phyloP scores from a whole-genome alignment of 768 basidiomycete genomes.

The Hygrocybe coccinea region DNA sequence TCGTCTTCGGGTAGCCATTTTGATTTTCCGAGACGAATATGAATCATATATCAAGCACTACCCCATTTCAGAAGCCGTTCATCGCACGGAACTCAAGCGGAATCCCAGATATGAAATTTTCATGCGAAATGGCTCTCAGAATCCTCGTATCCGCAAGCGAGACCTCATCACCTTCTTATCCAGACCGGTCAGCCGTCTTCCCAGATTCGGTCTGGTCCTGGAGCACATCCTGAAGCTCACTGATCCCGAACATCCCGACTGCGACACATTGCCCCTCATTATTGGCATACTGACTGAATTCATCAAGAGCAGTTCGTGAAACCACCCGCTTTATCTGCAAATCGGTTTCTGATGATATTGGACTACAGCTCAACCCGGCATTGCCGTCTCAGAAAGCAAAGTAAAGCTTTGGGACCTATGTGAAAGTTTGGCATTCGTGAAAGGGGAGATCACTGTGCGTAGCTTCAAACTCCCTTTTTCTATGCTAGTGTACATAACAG shows the following conservation, averaged over 20 bases:
- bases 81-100: conserved; percentile 67
- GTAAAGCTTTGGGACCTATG: conserved; percentile 82
- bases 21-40: conserved; percentile 56
- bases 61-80: conserved; percentile 76
- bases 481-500: neutral
- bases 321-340: neutral
- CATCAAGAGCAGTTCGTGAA: conserved; percentile 55
- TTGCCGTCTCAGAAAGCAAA: conserved; percentile 84
- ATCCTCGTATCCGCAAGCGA: conserved; percentile 66
- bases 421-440: conserved; percentile 69
- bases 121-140: conserved; percentile 53
- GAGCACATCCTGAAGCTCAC: conserved; percentile 66
- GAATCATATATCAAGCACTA: conserved; percentile 86
- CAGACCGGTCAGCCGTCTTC: conserved; percentile 84
- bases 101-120: conserved; percentile 68
- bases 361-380: conserved; percentile 64
- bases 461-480: neutral
- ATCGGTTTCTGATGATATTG: neutral
- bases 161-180: conserved; percentile 80
- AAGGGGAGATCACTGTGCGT: conserved; percentile 77
- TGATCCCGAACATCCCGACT: conserved; percentile 68
- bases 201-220: conserved; percentile 69
- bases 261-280: conserved; percentile 70
- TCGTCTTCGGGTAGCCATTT: conserved; percentile 34
- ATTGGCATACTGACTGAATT: conserved; percentile 62